Evolutionary conservation across 1,284 basidiomycete species (phyloP).

Genomic region (Coriolopsis trogii): DNA sequence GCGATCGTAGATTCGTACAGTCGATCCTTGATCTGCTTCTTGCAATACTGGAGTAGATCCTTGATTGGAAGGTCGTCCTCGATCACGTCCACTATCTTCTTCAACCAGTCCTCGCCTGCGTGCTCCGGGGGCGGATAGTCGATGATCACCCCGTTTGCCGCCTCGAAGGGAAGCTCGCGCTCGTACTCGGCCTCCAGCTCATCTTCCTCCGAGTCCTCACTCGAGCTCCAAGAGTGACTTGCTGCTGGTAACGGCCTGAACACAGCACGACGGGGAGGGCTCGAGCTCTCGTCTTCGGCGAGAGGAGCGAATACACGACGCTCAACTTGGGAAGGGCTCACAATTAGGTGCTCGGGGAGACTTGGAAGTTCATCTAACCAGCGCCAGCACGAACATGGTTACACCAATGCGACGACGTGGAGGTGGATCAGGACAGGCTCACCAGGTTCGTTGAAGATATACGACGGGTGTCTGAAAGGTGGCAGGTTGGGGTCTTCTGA

Average conservation of each 20-base stretch:
- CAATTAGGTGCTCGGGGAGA: too few species aligned
- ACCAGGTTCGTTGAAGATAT: neutral
- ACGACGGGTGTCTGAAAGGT: constrained; percentile 6
- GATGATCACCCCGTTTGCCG: constrained; percentile 2
- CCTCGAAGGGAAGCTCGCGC: neutral
- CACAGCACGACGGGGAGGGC: neutral
- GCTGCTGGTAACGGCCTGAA: neutral
- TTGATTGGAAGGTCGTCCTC: neutral
- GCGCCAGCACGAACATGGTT: neutral
- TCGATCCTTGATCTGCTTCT: neutral
- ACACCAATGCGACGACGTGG: neutral
- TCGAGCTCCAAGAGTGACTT: neutral
- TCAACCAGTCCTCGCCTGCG: constrained; percentile 7
- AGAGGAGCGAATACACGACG: too few species aligned
- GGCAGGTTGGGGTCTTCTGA: neutral
- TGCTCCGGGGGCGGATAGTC: constrained; percentile 11
- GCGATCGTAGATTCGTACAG: constrained; percentile 6
- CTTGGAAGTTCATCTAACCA: neutral
- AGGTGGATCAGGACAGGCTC: neutral
- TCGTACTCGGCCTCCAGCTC: neutral
- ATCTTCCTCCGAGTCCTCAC: neutral
- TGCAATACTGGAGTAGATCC: neutral
- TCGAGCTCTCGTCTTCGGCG: too few species aligned
- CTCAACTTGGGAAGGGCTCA: too few species aligned
- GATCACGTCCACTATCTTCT: neutral